Percentiles rank a stretch among this genome's conserved stretches.
Conservation (phyloP, 1,139 yeast species). For the Kodamaea fungicola region DNA sequence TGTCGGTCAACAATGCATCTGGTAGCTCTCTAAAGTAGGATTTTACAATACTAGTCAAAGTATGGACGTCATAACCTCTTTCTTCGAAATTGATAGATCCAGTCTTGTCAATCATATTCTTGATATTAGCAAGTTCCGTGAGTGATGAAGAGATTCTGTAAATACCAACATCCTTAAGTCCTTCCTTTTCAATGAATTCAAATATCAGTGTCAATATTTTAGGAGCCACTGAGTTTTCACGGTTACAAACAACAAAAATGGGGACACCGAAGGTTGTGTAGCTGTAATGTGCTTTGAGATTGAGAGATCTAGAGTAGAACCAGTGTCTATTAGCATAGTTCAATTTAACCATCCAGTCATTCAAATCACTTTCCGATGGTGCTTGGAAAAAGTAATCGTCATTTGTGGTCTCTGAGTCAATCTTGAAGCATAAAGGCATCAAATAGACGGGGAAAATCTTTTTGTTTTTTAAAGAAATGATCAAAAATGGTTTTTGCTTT, state of each 20-base stretch:
- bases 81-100: slow-evolving; percentile 58
- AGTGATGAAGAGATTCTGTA: slow-evolving; percentile 91
- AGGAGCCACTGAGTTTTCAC: slow-evolving; percentile 67
- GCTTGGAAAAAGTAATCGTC: slow-evolving; percentile 73
- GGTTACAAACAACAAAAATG: slow-evolving; percentile 63
- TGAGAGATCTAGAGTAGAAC: slow-evolving; percentile 47
- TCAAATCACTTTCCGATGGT: slow-evolving; percentile 56
- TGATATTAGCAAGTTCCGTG: slow-evolving; percentile 69
- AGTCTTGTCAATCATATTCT: slow-evolving; percentile 68
- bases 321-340: slow-evolving; percentile 53
- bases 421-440: slow-evolving; percentile 56
- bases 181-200: slow-evolving; percentile 74
- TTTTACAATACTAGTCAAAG: slow-evolving; percentile 87
- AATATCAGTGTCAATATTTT: slow-evolving; percentile 61
- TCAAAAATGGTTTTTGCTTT: slow-evolving; percentile 54
- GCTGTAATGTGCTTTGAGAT: slow-evolving; percentile 26
- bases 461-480: slow-evolving; percentile 51
- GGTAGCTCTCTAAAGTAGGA: slow-evolving; percentile 84
- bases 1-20: slow-evolving; percentile 71
- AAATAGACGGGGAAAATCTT: slow-evolving; percentile 55
- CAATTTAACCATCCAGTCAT: slow-evolving; percentile 67
- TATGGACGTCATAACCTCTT: slow-evolving; percentile 78
- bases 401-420: slow-evolving; percentile 49
- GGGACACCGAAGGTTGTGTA: slow-evolving; percentile 85
- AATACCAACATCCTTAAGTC: slow-evolving; percentile 86